phyloP scores from a whole-genome alignment of 176 grass and related monocot genomes.

The Bolboschoenus planiculmis region DNA sequence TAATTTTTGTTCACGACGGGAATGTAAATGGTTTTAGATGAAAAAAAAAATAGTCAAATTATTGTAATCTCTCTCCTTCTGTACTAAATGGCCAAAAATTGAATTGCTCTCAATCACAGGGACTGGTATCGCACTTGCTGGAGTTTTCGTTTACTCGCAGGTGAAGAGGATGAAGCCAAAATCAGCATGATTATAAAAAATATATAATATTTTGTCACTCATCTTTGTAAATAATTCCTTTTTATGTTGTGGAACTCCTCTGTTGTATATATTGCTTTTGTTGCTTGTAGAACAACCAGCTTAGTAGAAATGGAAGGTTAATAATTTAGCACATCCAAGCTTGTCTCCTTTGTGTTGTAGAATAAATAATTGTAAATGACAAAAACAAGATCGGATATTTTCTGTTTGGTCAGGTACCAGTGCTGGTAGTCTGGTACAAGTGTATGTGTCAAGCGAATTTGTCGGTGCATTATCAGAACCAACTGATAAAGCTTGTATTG shows the following conservation, averaged over 20 bases:
- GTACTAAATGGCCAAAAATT: not conserved
- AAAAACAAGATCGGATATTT: too few relatives aligned
- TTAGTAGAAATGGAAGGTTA: too few relatives aligned
- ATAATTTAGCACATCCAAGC: too few relatives aligned
- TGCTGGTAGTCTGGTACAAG: too few relatives aligned
- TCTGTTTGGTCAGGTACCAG: too few relatives aligned
- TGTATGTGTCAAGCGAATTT: too few relatives aligned
- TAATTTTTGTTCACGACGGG: not conserved
- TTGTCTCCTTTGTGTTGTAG: too few relatives aligned
- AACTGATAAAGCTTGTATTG: too few relatives aligned
- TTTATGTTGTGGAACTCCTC: not conserved
- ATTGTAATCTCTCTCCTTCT: not conserved
- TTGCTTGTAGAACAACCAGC: not conserved
- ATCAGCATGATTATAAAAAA: conserved; percentile 16
- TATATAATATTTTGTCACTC: too few relatives aligned
- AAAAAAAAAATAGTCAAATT: too few relatives aligned
- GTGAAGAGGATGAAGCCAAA: conserved; percentile 42
- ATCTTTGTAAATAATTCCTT: not conserved
- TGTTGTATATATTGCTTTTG: not conserved
- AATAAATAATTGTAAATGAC: too few relatives aligned
- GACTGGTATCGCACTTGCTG: conserved; percentile 48
- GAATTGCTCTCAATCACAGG: conserved; percentile 18
- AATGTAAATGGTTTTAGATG: not conserved
- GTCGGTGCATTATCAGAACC: too few relatives aligned
- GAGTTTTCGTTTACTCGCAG: conserved; percentile 59